Percentiles rank a stretch among this genome's conserved stretches.
Conservation (phyloP, 305 asterid species). For the Coffea humblotiana region DNA sequence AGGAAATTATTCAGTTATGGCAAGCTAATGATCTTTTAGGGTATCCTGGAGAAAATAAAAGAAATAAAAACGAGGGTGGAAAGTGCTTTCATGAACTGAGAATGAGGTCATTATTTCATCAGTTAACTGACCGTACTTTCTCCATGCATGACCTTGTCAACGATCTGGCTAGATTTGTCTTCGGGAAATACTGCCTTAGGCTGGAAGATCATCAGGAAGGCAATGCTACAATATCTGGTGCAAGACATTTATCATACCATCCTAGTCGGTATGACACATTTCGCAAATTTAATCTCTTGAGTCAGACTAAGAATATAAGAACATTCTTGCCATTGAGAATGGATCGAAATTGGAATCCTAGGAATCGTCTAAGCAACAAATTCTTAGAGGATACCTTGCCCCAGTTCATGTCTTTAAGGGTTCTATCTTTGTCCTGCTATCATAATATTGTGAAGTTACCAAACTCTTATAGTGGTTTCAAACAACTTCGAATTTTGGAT, state of each 20-base stretch:
- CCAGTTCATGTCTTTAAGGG: constrained; percentile 32
- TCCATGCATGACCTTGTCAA: no score
- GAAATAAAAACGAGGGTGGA: no score
- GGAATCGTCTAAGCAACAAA: neutral
- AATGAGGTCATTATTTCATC: no score
- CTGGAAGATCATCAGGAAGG: constrained; percentile 1
- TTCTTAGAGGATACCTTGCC: constrained; percentile 25
- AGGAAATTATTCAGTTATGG: no score
- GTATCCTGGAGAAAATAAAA: no score
- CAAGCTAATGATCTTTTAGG: no score
- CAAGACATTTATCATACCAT: constrained; percentile 15
- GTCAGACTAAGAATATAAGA: constrained; percentile 33
- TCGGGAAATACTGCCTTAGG: constrained; percentile 8
- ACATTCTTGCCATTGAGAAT: constrained; percentile 33
- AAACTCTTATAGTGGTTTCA: constrained; percentile 5
- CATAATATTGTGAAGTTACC: constrained; percentile 35
- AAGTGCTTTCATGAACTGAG: no score
- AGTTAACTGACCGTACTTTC: no score
- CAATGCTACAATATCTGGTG: neutral
- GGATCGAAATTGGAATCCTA: no score
- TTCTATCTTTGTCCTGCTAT: constrained; percentile 35
- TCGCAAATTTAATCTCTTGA: constrained; percentile 34
- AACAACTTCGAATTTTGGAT: constrained; percentile 21
- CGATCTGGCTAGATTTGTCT: no score
- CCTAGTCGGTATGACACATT: constrained; percentile 33